phyloP scores from a whole-genome alignment of 1,284 basidiomycete genomes.

The Tilletia walkeri region DNA sequence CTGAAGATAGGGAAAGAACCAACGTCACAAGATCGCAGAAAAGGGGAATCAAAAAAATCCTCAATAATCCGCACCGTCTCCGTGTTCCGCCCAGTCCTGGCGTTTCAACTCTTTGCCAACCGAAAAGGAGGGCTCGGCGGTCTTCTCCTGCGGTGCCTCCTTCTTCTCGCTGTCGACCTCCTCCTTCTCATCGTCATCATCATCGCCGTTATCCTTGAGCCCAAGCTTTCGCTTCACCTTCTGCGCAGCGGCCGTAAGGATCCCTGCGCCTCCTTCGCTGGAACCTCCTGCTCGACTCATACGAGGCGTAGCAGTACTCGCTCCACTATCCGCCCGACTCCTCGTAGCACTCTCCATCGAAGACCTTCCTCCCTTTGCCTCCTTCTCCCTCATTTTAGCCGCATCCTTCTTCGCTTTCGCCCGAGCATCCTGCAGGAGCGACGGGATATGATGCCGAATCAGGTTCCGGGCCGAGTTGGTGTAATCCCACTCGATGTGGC shows the following conservation, averaged over 20 bases:
- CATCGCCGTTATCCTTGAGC: not conserved
- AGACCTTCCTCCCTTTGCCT: not conserved
- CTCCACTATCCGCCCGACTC: constrained; percentile 1
- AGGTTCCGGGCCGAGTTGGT: constrained; percentile 32
- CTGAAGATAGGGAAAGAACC: too few species aligned
- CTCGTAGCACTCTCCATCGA: not conserved
- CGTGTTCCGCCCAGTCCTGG: constrained; percentile 11
- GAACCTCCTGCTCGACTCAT: not conserved
- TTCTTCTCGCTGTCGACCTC: not conserved
- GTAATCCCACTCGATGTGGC: constrained; percentile 33
- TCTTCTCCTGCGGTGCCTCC: not conserved
- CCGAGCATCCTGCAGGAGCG: constrained; percentile 7
- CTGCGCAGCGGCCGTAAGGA: not conserved
- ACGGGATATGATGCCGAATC: constrained; percentile 21
- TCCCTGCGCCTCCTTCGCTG: not conserved
- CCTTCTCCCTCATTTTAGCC: not conserved
- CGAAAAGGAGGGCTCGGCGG: not conserved
- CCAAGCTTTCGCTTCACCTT: constrained; percentile 12
- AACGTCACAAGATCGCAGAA: too few species aligned
- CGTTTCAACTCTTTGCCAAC: too few species aligned
- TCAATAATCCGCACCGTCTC: constrained; percentile 15
- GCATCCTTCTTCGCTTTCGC: constrained; percentile 7
- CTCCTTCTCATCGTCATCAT: not conserved
- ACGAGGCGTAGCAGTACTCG: not conserved
- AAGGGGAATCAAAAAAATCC: not conserved